Percentiles rank a stretch among this genome's conserved stretches.
phyloP scores from a whole-genome alignment of 495 filamentous ascomycete species.

The Copromyces sp. region DNA sequence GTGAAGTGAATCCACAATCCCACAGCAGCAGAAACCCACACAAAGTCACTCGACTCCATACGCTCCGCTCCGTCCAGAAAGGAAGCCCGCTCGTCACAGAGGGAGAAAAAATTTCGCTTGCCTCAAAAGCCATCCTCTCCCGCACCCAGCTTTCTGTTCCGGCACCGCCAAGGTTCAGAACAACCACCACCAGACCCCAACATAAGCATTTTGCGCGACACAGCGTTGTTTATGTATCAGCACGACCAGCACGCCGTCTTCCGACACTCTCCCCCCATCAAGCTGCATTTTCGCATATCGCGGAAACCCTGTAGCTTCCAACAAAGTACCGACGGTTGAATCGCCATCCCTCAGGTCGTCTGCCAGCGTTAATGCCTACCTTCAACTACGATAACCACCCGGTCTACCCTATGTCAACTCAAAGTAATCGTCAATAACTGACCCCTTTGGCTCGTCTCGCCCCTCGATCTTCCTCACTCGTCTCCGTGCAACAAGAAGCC shows the following conservation, averaged over 20 bases:
- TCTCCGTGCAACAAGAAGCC: slow-evolving; percentile 37
- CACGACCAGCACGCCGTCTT: slow-evolving; percentile 43
- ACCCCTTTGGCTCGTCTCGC: slow-evolving; percentile 30
- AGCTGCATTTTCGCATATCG: slow-evolving; percentile 91
- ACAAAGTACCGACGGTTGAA: slow-evolving; percentile 81
- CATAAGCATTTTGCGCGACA: slow-evolving; percentile 31
- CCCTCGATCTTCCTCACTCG: slow-evolving; percentile 22
- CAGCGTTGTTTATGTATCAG: slow-evolving; percentile 49
- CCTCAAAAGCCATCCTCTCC: neutral
- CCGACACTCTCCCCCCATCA: slow-evolving; percentile 75
- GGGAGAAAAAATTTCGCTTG: neutral
- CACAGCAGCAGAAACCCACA: neutral
- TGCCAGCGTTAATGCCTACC: slow-evolving; percentile 45
- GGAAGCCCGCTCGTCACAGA: neutral
- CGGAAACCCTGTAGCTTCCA: slow-evolving; percentile 79
- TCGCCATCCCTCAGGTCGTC: slow-evolving; percentile 16
- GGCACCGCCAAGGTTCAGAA: neutral
- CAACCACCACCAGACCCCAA: slow-evolving; percentile 22
- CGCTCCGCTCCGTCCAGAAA: neutral
- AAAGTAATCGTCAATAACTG: slow-evolving; percentile 36
- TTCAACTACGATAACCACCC: slow-evolving; percentile 28
- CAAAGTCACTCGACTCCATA: neutral
- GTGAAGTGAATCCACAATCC: neutral
- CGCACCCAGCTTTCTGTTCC: neutral
- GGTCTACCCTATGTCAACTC: slow-evolving; percentile 42